A percentile compares a stretch with the other conserved stretches of the same genome.
These are phyloP conservation scores for Tolypocladium cylindrosporum DNA, from an alignment of 2,329 filamentous ascomycete genomes.

Conservation along the genomic window DNA sequence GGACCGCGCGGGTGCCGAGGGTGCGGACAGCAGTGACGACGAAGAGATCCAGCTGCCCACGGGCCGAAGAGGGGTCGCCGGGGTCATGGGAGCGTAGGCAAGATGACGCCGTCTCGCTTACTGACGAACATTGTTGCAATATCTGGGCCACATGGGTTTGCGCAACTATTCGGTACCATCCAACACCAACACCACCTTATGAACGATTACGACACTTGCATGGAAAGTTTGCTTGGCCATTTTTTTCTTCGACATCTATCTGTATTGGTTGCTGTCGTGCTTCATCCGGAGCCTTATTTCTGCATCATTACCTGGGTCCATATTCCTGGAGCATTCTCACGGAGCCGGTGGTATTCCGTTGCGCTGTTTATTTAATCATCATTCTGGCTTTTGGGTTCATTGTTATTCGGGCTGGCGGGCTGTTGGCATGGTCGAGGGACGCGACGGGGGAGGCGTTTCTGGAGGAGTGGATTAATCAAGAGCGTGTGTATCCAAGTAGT, in stretches of 20 bases:
- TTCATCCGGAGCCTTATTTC: background rate
- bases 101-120: background rate
- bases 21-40: constrained; percentile 45
- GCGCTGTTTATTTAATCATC: background rate
- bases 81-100: constrained; percentile 17
- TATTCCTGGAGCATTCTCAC: background rate
- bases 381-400: background rate
- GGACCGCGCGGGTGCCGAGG: constrained; percentile 38
- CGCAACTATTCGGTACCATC: no score
- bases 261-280: background rate
- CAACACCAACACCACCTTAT: background rate
- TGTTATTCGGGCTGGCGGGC: background rate
- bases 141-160: background rate
- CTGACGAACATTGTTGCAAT: background rate
- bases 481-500: background rate
- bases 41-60: constrained; percentile 43
- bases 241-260: background rate
- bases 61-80: constrained; percentile 16
- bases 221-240: background rate
- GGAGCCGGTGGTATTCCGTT: background rate
- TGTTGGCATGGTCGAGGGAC: background rate
- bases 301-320: background rate
- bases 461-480: background rate
- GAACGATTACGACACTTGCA: background rate
- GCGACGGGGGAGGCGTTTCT: background rate